Evolutionary conservation across 257 asterid species (phyloP).

Genomic region (Solanum chiquidenum): DNA sequence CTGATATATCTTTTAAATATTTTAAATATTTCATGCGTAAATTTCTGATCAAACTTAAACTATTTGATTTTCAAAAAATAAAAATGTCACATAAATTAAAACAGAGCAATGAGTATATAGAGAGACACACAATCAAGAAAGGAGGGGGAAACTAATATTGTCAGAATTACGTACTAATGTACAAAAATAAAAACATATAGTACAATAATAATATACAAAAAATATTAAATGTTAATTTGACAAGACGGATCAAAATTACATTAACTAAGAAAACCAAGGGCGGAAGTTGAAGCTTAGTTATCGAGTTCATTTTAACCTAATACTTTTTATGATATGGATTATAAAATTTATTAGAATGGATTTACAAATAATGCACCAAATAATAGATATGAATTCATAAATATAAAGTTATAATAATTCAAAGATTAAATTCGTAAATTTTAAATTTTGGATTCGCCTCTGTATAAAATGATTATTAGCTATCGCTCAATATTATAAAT

Average conservation of each 20-base stretch:
- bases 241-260: background rate
- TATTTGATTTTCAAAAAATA: too few species aligned
- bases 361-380: background rate
- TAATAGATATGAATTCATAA: background rate
- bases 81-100: too few species aligned
- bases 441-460: background rate
- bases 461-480: background rate
- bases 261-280: background rate
- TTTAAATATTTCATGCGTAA: too few species aligned
- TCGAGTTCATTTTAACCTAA: background rate
- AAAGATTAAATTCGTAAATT: background rate
- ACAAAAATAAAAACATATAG: background rate
- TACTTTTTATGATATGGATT: background rate
- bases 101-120: background rate
- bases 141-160: background rate
- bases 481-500: background rate
- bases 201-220: background rate
- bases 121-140: background rate
- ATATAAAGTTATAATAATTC: background rate
- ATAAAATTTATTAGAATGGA: background rate
- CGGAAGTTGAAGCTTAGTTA: background rate
- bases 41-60: too few species aligned
- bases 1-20: too few species aligned
- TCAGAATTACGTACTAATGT: background rate
- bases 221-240: background rate